Conservation (phyloP, 768 basidiomycete genomes). For the Russula olivacea region DNA sequence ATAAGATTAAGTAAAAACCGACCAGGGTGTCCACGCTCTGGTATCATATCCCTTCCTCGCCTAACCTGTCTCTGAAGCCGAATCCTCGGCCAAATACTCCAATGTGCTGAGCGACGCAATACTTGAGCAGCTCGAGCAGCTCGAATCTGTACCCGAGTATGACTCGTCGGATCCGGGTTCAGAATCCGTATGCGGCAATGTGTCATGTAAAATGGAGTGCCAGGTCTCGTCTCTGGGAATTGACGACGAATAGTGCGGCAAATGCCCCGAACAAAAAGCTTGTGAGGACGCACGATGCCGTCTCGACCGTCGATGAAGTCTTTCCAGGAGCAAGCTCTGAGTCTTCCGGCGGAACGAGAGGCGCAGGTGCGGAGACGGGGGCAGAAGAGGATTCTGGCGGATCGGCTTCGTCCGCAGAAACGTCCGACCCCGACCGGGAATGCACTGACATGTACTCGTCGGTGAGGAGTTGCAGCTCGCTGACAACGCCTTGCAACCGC, state of each 20-base stretch:
- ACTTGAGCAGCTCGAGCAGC: slow-evolving; percentile 25
- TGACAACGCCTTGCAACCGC: slow-evolving; percentile 45
- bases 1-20: slow-evolving; percentile 15
- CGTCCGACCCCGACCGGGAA: slow-evolving; percentile 27
- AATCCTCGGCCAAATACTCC: slow-evolving; percentile 16
- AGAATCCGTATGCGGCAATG: slow-evolving; percentile 2
- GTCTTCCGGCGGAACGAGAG: slow-evolving; percentile 26
- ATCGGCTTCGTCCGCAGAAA: slow-evolving; percentile 17
- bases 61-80: background rate
- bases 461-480: slow-evolving; percentile 43
- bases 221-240: slow-evolving; percentile 26
- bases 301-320: slow-evolving; percentile 26
- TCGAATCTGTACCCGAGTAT: slow-evolving; percentile 14
- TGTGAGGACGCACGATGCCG: slow-evolving; percentile 46
- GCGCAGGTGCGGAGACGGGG: slow-evolving; percentile 14
- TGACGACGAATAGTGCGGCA: slow-evolving; percentile 38
- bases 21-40: background rate
- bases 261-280: slow-evolving; percentile 58
- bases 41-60: background rate
- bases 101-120: slow-evolving; percentile 25
- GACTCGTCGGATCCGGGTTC: slow-evolving; percentile 16
- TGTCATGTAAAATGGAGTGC: slow-evolving; percentile 24
- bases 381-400: slow-evolving; percentile 1
- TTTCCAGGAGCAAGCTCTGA: slow-evolving; percentile 12
- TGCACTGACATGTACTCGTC: slow-evolving; percentile 34